Percentiles rank a stretch among this genome's conserved stretches.
These are phyloP conservation scores for Aureobasidium sp. DNA, from an alignment of 2,329 filamentous ascomycete genomes.

Conservation along the genomic window DNA sequence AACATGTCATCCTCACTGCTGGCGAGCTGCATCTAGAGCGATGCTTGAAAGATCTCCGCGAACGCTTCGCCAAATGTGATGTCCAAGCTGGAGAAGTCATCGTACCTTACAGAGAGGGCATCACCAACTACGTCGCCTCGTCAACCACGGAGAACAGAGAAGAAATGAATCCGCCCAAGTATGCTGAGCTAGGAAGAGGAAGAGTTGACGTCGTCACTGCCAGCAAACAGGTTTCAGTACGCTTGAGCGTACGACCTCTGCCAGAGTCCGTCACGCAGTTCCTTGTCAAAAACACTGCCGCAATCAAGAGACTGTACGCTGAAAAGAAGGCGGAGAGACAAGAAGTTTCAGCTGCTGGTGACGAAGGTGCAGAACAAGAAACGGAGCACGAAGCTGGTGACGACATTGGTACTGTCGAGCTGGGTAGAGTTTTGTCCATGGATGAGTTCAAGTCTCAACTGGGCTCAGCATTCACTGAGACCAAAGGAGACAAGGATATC, in stretches of 20 bases:
- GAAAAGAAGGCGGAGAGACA: conserved; percentile 52
- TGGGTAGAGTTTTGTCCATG: conserved; percentile 56
- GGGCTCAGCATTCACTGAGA: conserved; percentile 58
- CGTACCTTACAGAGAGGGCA: conserved; percentile 91
- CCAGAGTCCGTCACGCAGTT: conserved; percentile 77
- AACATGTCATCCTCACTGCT: conserved; percentile 90
- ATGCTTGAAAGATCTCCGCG: conserved; percentile 85
- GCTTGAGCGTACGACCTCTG: conserved; percentile 70
- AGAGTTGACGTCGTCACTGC: conserved; percentile 67
- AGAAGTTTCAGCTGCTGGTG: conserved; percentile 33
- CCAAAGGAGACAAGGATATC: conserved; percentile 64
- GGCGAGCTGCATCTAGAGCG: conserved; percentile 91
- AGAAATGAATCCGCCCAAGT: conserved; percentile 85
- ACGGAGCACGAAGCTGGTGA: conserved; percentile 39
- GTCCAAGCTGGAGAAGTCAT: conserved; percentile 92
- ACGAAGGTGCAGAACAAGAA: conserved; percentile 29
- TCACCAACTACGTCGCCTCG: conserved; percentile 48
- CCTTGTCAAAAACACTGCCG: conserved; percentile 67
- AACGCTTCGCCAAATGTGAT: conserved; percentile 88
- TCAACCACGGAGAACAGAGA: conserved; percentile 44
- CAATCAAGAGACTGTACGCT: conserved; percentile 72
- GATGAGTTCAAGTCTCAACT: conserved; percentile 74
- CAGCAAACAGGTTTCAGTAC: conserved; percentile 78
- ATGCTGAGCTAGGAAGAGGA: conserved; percentile 80
- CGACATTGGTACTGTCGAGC: conserved; percentile 38